phyloP scores from a whole-genome alignment of 2,329 filamentous ascomycete species.

The Microsporum canis region DNA sequence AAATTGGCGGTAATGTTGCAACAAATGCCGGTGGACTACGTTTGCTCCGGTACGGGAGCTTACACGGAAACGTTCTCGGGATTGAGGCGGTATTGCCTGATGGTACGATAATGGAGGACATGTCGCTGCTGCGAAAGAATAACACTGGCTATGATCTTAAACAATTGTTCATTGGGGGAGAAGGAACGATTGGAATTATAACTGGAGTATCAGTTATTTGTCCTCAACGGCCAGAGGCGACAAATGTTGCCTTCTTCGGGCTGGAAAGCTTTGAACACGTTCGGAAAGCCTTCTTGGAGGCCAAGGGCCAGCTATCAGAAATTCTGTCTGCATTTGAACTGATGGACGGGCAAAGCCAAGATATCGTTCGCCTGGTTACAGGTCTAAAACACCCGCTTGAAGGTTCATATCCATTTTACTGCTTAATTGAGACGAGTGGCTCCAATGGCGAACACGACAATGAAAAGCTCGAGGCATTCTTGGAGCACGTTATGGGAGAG shows the following conservation, averaged over 20 bases:
- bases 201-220: conserved; percentile 83
- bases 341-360: conserved; percentile 80
- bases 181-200: conserved; percentile 90
- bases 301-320: conserved; percentile 81
- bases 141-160: conserved; percentile 98
- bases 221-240: conserved; percentile 71
- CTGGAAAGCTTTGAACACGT: conserved; percentile 83
- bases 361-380: conserved; percentile 61
- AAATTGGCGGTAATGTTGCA: conserved; percentile 89
- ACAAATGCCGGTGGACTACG: conserved; percentile 91
- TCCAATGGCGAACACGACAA: conserved; percentile 89
- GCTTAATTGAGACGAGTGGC: conserved; percentile 88
- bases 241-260: conserved; percentile 92
- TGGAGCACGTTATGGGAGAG: conserved; percentile 82
- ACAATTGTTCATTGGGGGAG: conserved; percentile 89
- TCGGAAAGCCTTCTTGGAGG: conserved; percentile 73
- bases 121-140: conserved; percentile 85
- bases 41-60: conserved; percentile 79
- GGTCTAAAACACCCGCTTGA: conserved; percentile 72
- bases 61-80: conserved; percentile 86
- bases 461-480: conserved; percentile 78
- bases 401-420: conserved; percentile 83
- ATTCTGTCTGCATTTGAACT: conserved; percentile 96
- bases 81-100: conserved; percentile 89
- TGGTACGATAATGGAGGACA: conserved; percentile 81